These are phyloP conservation scores for Ceratocystis papillata DNA, from an alignment of 2,329 filamentous ascomycete genomes.

Conservation along the genomic window DNA sequence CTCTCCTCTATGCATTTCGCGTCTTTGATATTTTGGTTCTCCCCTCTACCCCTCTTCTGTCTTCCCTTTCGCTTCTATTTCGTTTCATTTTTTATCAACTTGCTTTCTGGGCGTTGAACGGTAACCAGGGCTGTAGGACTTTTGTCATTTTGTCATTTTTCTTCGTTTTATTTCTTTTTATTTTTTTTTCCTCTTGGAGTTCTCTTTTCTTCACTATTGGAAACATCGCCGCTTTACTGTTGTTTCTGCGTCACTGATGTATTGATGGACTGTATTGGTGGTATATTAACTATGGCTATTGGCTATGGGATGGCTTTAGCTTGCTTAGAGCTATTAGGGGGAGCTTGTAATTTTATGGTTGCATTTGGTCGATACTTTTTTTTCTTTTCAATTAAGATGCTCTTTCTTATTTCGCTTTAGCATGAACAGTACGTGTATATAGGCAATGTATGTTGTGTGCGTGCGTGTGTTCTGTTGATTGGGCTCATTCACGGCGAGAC, in stretches of 20 bases:
- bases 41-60: background rate
- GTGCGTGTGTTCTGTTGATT: too few species aligned
- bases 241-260: background rate
- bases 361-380: background rate
- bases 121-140: conserved; percentile 15
- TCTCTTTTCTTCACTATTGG: background rate
- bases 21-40: background rate
- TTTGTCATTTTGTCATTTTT: background rate
- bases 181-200: background rate
- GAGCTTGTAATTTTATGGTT: conserved; percentile 12
- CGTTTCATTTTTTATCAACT: conserved; percentile 15
- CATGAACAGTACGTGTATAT: too few species aligned
- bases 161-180: conserved; percentile 10
- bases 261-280: background rate
- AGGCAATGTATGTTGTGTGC: too few species aligned
- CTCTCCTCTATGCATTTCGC: background rate
- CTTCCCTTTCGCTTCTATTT: background rate
- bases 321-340: conserved; percentile 1
- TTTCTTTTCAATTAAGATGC: conserved; percentile 5
- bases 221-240: background rate
- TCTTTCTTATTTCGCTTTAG: background rate
- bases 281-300: background rate
- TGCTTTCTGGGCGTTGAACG: conserved; percentile 19
- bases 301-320: conserved; percentile 1
- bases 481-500: too few species aligned